phyloP scores from a whole-genome alignment of 73 alveolate species.

The Urostyla sp. region DNA sequence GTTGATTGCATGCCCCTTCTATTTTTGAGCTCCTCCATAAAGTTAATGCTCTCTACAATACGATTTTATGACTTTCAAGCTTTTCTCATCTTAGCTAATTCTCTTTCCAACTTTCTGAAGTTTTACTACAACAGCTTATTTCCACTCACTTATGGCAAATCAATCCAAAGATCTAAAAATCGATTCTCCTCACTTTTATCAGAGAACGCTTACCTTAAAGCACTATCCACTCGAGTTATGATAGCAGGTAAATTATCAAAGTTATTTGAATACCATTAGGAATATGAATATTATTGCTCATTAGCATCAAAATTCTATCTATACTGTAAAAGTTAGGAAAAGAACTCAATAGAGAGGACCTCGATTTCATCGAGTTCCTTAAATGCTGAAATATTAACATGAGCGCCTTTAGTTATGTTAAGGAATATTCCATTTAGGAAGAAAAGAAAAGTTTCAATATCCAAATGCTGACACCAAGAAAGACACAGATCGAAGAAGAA shows the following conservation, averaged over 20 bases:
- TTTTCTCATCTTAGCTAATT: constrained; percentile 42
- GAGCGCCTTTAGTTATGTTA: constrained; percentile 70
- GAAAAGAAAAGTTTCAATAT: constrained; percentile 70
- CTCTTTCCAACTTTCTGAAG: constrained; percentile 66
- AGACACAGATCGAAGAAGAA: constrained; percentile 76
- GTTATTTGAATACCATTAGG: constrained; percentile 65
- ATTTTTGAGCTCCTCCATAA: constrained; percentile 43
- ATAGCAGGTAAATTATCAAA: constrained; percentile 51
- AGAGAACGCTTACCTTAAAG: constrained; percentile 46
- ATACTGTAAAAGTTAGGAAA: constrained; percentile 55
- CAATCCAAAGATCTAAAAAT: constrained; percentile 71
- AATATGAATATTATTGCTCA: constrained; percentile 19
- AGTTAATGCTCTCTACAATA: constrained; percentile 56
- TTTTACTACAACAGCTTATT: constrained; percentile 46
- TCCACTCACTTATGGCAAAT: constrained; percentile 40
- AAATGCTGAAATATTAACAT: constrained; percentile 59
- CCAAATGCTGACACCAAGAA: constrained; percentile 77
- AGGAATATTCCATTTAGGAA: constrained; percentile 74
- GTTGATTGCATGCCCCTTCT: neutral
- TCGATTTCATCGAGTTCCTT: constrained; percentile 60
- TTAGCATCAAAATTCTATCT: constrained; percentile 58
- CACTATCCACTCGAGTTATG: constrained; percentile 46
- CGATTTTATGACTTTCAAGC: constrained; percentile 47
- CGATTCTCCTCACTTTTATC: constrained; percentile 51
- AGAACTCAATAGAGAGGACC: constrained; percentile 72